Evolutionary conservation across 2,329 filamentous ascomycete species (phyloP).

Genomic region (Penicillium sp.): DNA sequence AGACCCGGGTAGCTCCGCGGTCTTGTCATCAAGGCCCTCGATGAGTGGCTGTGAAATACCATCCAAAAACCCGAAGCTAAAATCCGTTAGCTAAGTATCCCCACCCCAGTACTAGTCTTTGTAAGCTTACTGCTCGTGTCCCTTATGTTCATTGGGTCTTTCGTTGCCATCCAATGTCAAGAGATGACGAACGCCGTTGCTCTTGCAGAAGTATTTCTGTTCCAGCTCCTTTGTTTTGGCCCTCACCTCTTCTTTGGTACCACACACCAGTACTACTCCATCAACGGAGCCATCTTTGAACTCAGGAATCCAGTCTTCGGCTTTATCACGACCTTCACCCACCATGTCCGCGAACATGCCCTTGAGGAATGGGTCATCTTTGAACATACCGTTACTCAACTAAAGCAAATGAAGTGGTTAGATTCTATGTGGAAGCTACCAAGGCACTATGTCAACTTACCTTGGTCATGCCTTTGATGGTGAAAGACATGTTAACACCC

Average conservation of each 20-base stretch:
- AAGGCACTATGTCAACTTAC: neutral
- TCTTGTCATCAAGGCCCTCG: slow-evolving; percentile 29
- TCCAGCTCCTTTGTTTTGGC: neutral
- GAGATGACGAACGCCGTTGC: neutral
- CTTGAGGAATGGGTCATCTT: slow-evolving; percentile 11
- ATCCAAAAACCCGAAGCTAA: slow-evolving; percentile 48
- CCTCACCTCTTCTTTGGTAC: neutral
- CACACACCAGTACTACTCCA: slow-evolving; percentile 7
- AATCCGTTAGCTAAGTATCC: neutral
- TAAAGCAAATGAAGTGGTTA: neutral
- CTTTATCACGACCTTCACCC: slow-evolving; percentile 7
- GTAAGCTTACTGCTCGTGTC: slow-evolving; percentile 20
- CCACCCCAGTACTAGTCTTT: fast-evolving
- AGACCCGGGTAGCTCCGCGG: neutral
- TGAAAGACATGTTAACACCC: slow-evolving; percentile 13
- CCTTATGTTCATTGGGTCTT: neutral
- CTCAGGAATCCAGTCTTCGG: slow-evolving; percentile 1
- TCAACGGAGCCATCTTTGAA: slow-evolving; percentile 5
- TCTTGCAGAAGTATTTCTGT: neutral
- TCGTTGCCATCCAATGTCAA: neutral
- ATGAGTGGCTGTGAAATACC: slow-evolving; percentile 45
- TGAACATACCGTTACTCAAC: slow-evolving; percentile 1
- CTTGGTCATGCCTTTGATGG: slow-evolving; percentile 6
- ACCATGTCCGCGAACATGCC: slow-evolving; percentile 14
- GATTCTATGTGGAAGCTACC: neutral